These are phyloP conservation scores for Kockiozyma suomiensis DNA, from an alignment of 805 yeast genomes.

Conservation along the genomic window DNA sequence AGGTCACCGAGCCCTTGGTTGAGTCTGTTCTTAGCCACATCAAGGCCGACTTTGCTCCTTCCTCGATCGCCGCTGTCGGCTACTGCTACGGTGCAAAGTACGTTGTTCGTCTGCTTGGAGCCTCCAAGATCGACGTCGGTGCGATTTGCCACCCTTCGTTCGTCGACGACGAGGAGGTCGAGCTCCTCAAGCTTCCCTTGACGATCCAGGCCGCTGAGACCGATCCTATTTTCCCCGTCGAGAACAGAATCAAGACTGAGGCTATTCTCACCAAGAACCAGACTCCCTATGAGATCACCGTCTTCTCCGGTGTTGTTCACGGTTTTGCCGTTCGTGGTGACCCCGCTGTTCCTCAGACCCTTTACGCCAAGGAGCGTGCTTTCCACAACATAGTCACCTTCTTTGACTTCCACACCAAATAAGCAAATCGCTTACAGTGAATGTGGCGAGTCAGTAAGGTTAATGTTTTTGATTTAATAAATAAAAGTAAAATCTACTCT, in stretches of 20 bases:
- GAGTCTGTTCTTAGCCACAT: conserved; percentile 52
- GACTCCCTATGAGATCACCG: conserved; percentile 60
- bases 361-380: conserved; percentile 34
- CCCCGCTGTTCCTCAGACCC: conserved; percentile 23
- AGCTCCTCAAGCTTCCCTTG: conserved; percentile 62
- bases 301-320: conserved; percentile 67
- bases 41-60: conserved; percentile 50
- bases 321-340: conserved; percentile 63
- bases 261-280: conserved; percentile 56
- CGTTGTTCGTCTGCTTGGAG: conserved; percentile 55
- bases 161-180: conserved; percentile 65
- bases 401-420: conserved; percentile 26
- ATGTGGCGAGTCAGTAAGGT: too few relatives aligned
- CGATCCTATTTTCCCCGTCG: conserved; percentile 65
- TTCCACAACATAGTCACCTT: conserved; percentile 23
- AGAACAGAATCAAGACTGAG: conserved; percentile 65
- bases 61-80: conserved; percentile 63
- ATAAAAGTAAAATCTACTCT: not conserved
- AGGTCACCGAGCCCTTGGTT: conserved; percentile 53
- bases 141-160: conserved; percentile 87
- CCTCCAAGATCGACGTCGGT: conserved; percentile 53
- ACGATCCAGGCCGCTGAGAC: conserved; percentile 70
- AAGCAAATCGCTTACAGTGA: not conserved
- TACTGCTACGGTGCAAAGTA: conserved; percentile 86
- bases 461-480: too few relatives aligned